A percentile compares a stretch with the other conserved stretches of the same genome.
These are phyloP conservation scores for Asterella californica DNA, from an alignment of 225 moss, liverwort and hornwort species.

Conservation along the genomic window DNA sequence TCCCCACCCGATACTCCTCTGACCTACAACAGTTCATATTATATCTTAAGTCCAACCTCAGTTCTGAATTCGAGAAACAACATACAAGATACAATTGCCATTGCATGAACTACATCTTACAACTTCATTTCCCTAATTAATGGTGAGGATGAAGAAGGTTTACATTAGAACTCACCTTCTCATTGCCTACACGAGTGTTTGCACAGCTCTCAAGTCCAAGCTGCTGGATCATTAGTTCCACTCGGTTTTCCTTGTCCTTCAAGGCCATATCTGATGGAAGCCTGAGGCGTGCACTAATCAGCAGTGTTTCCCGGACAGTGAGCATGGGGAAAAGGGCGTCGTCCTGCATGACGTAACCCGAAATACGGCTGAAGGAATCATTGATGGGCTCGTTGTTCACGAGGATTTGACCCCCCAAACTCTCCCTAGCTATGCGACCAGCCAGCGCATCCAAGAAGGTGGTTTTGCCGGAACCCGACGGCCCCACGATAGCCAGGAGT, in stretches of 20 bases:
- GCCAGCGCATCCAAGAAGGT: slow-evolving; percentile 41
- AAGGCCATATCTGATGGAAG: slow-evolving; percentile 23
- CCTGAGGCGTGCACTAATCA: slow-evolving; percentile 39
- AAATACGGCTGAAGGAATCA: slow-evolving; percentile 36
- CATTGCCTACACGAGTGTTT: slow-evolving; percentile 40
- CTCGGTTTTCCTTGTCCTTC: slow-evolving; percentile 33
- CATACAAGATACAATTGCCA: too few relatives aligned
- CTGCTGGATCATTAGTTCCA: slow-evolving; percentile 40
- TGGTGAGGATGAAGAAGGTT: too few relatives aligned
- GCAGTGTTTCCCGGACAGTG: slow-evolving; percentile 40
- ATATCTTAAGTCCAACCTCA: not conserved
- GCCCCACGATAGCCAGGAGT: slow-evolving; percentile 39
- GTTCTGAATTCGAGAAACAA: not conserved
- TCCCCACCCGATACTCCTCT: slow-evolving; percentile 46
- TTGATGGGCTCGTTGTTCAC: slow-evolving; percentile 32
- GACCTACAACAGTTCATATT: slow-evolving; percentile 13
- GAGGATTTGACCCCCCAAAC: slow-evolving; percentile 31
- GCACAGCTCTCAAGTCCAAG: slow-evolving; percentile 35
- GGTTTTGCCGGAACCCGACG: slow-evolving; percentile 41
- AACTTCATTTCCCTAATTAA: too few relatives aligned
- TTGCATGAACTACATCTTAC: too few relatives aligned
- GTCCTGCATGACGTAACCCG: slow-evolving; percentile 50
- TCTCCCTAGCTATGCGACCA: slow-evolving; percentile 35
- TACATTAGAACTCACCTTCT: slow-evolving; percentile 34
- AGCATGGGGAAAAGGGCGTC: slow-evolving; percentile 44